Conservation (phyloP, 2,329 filamentous ascomycete genomes). For the Phialocephala sp. region DNA sequence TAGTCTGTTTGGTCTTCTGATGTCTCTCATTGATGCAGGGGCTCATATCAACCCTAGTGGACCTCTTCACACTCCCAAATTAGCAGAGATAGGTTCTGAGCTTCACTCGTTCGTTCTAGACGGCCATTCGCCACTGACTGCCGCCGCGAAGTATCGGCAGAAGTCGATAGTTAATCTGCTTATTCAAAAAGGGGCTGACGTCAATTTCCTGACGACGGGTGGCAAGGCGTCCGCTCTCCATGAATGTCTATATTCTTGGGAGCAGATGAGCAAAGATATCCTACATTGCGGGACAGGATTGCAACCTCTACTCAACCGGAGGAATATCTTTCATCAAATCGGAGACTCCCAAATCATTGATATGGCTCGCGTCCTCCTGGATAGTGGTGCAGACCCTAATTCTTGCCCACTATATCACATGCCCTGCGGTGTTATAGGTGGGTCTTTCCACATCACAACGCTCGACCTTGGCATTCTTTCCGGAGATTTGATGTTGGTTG, state of each 20-base stretch:
- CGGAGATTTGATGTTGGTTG: neutral
- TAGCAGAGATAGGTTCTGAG: neutral
- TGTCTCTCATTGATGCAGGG: neutral
- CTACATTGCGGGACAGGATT: neutral
- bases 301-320: neutral
- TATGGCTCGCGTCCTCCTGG: slow-evolving; percentile 2
- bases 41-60: neutral
- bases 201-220: neutral
- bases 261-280: neutral
- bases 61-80: neutral
- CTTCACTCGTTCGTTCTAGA: neutral
- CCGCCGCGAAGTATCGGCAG: neutral
- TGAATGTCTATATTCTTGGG: neutral
- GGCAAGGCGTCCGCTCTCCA: neutral
- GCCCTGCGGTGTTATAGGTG: neutral
- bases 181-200: neutral
- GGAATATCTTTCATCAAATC: neutral
- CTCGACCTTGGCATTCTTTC: neutral
- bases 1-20: neutral
- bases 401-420: neutral
- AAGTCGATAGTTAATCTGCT: neutral
- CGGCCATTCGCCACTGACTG: neutral
- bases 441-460: neutral
- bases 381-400: neutral
- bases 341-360: neutral